Conservation (phyloP, 78 protist genomes). For the Corallochytrium limacisporum region DNA sequence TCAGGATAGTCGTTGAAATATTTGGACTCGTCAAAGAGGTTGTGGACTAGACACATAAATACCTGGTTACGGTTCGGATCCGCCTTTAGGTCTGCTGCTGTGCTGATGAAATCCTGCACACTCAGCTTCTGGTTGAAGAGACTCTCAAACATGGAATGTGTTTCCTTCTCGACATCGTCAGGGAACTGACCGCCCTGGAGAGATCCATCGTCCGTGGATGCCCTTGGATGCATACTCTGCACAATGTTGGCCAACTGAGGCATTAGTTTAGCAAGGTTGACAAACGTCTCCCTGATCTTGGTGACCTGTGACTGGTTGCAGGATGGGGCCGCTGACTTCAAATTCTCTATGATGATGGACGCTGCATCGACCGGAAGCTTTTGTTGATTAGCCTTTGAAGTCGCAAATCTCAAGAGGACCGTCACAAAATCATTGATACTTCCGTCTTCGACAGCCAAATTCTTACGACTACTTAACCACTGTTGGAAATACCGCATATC, state of each 20-base stretch:
- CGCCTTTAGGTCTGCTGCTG: conserved; percentile 26
- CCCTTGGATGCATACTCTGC: not conserved
- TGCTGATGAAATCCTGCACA: conserved; percentile 36
- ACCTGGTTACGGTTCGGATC: conserved; percentile 34
- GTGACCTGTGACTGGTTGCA: no score
- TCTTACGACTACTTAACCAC: no score
- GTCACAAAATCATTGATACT: no score
- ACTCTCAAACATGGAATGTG: conserved; percentile 56
- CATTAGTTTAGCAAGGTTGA: no score
- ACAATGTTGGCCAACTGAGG: not conserved
- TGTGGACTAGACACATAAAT: conserved; percentile 72
- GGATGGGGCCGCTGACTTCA: no score
- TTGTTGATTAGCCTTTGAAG: no score
- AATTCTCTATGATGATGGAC: no score
- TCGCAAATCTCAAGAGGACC: no score
- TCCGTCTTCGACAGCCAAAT: no score
- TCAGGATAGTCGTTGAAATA: conserved; percentile 75
- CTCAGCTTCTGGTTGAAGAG: conserved; percentile 38
- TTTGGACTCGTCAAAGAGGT: conserved; percentile 85
- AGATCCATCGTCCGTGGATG: not conserved
- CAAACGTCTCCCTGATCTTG: no score
- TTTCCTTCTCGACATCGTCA: conserved; percentile 58
- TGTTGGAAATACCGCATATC: no score
- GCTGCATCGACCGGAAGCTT: no score
- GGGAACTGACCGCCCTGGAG: not conserved